Percentiles rank a stretch among this genome's conserved stretches.
Conservation (phyloP, 1,284 basidiomycete species). For the Ganoderma boninense region DNA sequence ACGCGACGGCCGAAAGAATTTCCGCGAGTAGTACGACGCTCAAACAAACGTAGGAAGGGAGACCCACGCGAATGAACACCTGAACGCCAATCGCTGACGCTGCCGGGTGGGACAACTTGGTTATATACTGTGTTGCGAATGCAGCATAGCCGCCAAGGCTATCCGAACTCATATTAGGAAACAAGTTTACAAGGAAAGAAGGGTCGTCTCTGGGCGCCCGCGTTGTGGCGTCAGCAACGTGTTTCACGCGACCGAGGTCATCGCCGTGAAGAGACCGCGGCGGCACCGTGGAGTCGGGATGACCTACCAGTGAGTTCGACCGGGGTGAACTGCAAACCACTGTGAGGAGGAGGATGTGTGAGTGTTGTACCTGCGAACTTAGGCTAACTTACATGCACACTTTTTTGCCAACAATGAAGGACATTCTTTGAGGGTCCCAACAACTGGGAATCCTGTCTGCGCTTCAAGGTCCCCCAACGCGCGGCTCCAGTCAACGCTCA, state of each 20-base stretch:
- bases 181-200: constrained; percentile 20
- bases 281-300: constrained; percentile 1
- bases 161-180: no score
- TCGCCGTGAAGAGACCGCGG: neutral
- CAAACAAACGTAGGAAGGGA: no score
- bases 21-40: no score
- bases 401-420: constrained; percentile 42
- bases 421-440: constrained; percentile 35
- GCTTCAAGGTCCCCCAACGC: constrained; percentile 12
- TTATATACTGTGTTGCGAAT: no score
- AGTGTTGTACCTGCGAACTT: neutral
- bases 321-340: constrained; percentile 29
- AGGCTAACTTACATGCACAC: constrained; percentile 40
- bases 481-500: constrained; percentile 21
- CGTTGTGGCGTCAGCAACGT: neutral
- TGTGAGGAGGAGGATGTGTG: neutral
- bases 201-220: constrained; percentile 25
- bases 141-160: no score
- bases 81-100: no score
- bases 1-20: no score
- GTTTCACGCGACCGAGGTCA: neutral
- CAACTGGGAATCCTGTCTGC: neutral
- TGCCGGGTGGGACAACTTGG: no score
- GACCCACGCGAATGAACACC: no score
- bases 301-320: constrained; percentile 25